Conservation (phyloP, 1,139 yeast species). For the Yamadazyma taylorii region DNA sequence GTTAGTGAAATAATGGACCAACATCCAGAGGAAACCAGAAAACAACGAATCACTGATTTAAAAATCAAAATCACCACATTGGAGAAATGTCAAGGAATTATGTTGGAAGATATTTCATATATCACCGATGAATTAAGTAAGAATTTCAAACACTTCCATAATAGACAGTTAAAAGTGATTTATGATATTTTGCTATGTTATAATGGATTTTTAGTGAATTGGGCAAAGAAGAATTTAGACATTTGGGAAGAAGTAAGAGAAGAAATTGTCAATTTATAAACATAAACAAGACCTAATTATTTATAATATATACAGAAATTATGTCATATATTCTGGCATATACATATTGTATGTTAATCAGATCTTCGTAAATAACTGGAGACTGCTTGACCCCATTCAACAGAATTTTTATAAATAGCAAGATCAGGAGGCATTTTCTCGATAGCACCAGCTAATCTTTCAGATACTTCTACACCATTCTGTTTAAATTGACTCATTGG, state of each 20-base stretch:
- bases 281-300: too few species aligned
- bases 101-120: slow-evolving; percentile 53
- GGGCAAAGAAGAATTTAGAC: slow-evolving; percentile 72
- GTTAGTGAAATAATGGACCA: slow-evolving; percentile 69
- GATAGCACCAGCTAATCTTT: slow-evolving; percentile 41
- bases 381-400: slow-evolving; percentile 43
- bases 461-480: slow-evolving; percentile 49
- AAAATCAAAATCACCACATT: slow-evolving; percentile 52
- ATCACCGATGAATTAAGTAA: slow-evolving; percentile 52
- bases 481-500: slow-evolving; percentile 56
- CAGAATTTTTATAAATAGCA: slow-evolving; percentile 35
- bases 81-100: slow-evolving; percentile 58
- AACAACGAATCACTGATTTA: slow-evolving; percentile 53
- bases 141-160: slow-evolving; percentile 53
- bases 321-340: too few species aligned
- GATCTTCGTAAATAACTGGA: slow-evolving; percentile 25
- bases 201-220: slow-evolving; percentile 57
- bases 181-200: slow-evolving; percentile 49
- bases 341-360: too few species aligned
- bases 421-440: slow-evolving; percentile 42
- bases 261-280: slow-evolving; percentile 28
- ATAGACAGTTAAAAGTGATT: slow-evolving; percentile 46
- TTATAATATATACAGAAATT: too few species aligned
- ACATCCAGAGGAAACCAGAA: slow-evolving; percentile 66
- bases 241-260: slow-evolving; percentile 70